These are phyloP conservation scores for Oryza brachyantha DNA, from an alignment of 176 grass and related monocot genomes.

Conservation along the genomic window DNA sequence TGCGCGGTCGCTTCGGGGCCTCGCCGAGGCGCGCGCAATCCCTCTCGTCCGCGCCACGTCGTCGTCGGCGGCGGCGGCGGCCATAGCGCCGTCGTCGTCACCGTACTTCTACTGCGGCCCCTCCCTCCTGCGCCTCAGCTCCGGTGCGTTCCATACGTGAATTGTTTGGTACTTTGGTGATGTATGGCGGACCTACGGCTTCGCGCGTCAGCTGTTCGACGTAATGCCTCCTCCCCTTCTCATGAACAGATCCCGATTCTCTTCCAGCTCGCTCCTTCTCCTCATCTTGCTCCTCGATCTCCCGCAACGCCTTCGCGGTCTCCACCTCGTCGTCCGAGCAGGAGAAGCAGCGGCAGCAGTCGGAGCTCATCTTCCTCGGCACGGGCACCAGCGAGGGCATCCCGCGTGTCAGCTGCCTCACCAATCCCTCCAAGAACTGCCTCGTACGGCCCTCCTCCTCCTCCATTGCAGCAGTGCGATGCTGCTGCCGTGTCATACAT, in stretches of 20 bases:
- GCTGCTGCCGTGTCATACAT: background rate
- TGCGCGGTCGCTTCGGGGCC: background rate
- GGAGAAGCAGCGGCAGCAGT: conserved; percentile 16
- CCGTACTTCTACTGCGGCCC: background rate
- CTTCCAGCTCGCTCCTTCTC: conserved; percentile 26
- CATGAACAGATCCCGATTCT: background rate
- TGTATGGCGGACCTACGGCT: background rate
- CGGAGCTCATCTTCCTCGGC: conserved; percentile 93
- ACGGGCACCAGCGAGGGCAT: conserved; percentile 94
- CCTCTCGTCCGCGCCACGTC: background rate
- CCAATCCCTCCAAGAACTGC: conserved; percentile 61
- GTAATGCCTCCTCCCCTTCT: conserved; percentile 12
- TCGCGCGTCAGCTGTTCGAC: conserved; percentile 26
- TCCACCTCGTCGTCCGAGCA: background rate
- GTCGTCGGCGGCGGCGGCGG: too few species aligned
- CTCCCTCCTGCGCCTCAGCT: conserved; percentile 12
- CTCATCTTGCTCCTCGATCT: background rate
- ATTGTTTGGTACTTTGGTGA: too few species aligned
- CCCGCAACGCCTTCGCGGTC: background rate
- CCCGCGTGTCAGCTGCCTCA: conserved; percentile 90
- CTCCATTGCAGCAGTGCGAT: background rate
- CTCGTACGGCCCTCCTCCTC: conserved; percentile 36
- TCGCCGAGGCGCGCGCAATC: background rate
- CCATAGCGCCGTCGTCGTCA: background rate
- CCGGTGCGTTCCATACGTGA: background rate